Conservation (phyloP, 495 filamentous ascomycete species). For the Penicillium robsamsonii region DNA sequence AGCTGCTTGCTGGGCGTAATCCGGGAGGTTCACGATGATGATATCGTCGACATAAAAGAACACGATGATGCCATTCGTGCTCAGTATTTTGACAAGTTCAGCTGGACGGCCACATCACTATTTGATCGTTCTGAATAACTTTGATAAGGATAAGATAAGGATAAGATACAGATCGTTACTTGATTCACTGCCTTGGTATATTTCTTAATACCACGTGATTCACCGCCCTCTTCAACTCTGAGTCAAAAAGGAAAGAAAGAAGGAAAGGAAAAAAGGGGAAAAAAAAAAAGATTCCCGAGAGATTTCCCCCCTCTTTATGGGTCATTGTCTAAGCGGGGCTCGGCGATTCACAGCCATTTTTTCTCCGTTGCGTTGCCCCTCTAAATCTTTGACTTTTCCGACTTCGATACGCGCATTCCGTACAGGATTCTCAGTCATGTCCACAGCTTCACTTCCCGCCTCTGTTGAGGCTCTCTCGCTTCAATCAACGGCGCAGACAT, state of each 20-base stretch:
- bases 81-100: no score
- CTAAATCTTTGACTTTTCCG: slow-evolving; percentile 12
- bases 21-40: no score
- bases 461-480: slow-evolving; percentile 42
- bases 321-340: slow-evolving; percentile 46
- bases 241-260: slow-evolving; percentile 31
- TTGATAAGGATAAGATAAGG: no score
- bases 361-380: slow-evolving; percentile 20
- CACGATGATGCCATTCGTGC: no score
- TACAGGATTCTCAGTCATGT: slow-evolving; percentile 26
- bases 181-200: background rate
- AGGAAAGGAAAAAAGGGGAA: slow-evolving; percentile 30
- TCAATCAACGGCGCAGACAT: slow-evolving; percentile 38
- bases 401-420: slow-evolving; percentile 18
- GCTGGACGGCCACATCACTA: no score
- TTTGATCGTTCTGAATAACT: no score
- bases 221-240: slow-evolving; percentile 25
- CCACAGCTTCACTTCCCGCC: slow-evolving; percentile 31
- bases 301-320: slow-evolving; percentile 41
- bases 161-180: no score
- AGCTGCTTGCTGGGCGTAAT: no score
- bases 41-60: no score
- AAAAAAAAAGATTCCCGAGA: slow-evolving; percentile 30
- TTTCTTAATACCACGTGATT: slow-evolving; percentile 17
- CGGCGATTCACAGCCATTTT: slow-evolving; percentile 39